phyloP scores from a whole-genome alignment of 2,329 filamentous ascomycete species.

The Hirsutella thompsonii region DNA sequence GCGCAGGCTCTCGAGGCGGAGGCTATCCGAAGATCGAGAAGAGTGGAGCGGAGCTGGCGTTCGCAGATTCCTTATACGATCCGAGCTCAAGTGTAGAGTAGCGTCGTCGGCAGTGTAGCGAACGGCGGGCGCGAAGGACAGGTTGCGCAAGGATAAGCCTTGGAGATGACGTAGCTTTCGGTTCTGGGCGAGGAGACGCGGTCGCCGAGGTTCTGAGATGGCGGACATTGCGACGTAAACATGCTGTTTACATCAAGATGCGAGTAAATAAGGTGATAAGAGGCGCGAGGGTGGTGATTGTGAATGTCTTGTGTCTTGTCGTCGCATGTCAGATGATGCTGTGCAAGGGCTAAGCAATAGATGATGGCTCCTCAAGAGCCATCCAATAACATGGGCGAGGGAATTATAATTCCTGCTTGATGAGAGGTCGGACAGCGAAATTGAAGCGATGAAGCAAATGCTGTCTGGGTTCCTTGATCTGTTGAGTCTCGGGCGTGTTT shows the following conservation, averaged over 20 bases:
- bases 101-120: conserved; percentile 68
- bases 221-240: conserved; percentile 17
- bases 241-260: conserved; percentile 3
- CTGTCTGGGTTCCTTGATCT: no score
- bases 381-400: no score
- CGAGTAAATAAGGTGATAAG: background rate
- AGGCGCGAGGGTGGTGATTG: background rate
- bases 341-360: no score
- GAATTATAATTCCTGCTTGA: no score
- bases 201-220: conserved; percentile 26
- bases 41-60: conserved; percentile 34
- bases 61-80: conserved; percentile 37
- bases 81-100: conserved; percentile 55
- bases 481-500: no score
- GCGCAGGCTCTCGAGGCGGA: conserved; percentile 4
- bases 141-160: conserved; percentile 76
- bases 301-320: background rate
- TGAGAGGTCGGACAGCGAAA: no score
- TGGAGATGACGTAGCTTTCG: conserved; percentile 79
- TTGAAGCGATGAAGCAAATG: no score
- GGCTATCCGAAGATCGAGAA: conserved; percentile 29
- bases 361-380: no score
- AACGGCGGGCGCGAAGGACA: conserved; percentile 51
- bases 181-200: conserved; percentile 56
- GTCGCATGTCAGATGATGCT: background rate